Base-by-base conservation (phyloP, 768 basidiomycete genomes). In the Pleurotus citrinopileatus region DNA sequence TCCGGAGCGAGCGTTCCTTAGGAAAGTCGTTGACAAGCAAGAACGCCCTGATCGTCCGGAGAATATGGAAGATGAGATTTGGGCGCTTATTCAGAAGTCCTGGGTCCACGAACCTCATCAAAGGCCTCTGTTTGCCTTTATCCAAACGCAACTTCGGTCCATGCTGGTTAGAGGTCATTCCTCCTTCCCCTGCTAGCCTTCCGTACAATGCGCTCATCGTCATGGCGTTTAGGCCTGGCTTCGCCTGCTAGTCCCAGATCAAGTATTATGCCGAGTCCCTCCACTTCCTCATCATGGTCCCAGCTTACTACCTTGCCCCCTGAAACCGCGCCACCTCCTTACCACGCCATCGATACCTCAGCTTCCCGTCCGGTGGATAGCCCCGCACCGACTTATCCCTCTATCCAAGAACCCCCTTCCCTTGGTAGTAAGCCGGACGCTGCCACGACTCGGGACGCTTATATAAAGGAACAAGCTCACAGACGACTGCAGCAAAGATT, bases 31-130 rank as follows among this genome's bases (percentile, higher is more conserved):
- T 15, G 54, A 53, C 15, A 55, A 51, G 48, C 57, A 60, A 13
- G 57, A 62, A 25, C 59, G 64, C 7, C 67, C 67, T 12, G 54
- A 55, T 28, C 56, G 63, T 28, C 67, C 67, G 40, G 47, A 20
- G 6, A 22, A 23, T 28, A 51, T 62, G 51, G 55, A 52, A n/a
- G 58, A 61, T 42, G 55, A 55, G 19, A 15, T 60, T 8, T 65
- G 65, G 64, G 54, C 7, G 8, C 55, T 67, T n/a, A 45, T 63
- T 27, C 53, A 61, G 44, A 57, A 38, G 25, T 65, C 61, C 45
- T 67, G 65, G 65, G 54, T 32, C 27, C 25, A 54, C 23, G 60
- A 67, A 26, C 59, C 64, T 19, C 42, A 40, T 19, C 56, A 60
- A 36, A 51, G 65, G 15, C 65, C 64, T 0, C n/a, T 56, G 8